phyloP scores from a whole-genome alignment of 2,329 filamentous ascomycete species.

The Sclerotinia glacialis region DNA sequence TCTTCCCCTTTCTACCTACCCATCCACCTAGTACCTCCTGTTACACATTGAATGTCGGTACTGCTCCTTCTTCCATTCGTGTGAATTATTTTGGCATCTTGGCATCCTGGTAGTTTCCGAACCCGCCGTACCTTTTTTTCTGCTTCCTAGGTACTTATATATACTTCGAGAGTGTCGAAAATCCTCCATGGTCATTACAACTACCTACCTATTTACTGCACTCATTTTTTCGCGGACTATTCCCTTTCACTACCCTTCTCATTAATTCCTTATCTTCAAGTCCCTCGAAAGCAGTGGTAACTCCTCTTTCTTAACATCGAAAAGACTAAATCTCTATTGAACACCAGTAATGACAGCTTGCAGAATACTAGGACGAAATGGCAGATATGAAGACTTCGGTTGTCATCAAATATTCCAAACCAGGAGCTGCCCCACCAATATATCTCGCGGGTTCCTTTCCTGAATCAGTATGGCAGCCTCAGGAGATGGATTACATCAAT shows the following conservation, averaged over 20 bases:
- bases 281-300: not conserved
- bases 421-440: slow-evolving; percentile 62
- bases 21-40: too few species aligned
- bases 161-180: not conserved
- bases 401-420: slow-evolving; percentile 57
- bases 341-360: slow-evolving; percentile 9
- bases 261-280: not conserved
- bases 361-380: slow-evolving; percentile 16
- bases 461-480: slow-evolving; percentile 61
- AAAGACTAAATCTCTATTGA: not conserved
- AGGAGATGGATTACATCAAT: slow-evolving; percentile 60
- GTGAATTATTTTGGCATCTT: not conserved
- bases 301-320: not conserved
- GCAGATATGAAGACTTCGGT: slow-evolving; percentile 21
- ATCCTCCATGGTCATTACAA: not conserved
- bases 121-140: not conserved
- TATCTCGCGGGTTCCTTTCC: slow-evolving; percentile 70
- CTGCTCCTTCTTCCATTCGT: not conserved
- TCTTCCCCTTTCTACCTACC: not conserved
- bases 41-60: not conserved
- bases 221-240: not conserved
- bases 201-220: not conserved
- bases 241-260: not conserved
- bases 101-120: too few species aligned
- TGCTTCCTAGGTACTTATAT: not conserved